Evolutionary conservation across 2,329 filamentous ascomycete genomes (phyloP), one percentile per base, ranked within the genome.

Genomic region (Fusarium pseudocircinatum): DNA sequence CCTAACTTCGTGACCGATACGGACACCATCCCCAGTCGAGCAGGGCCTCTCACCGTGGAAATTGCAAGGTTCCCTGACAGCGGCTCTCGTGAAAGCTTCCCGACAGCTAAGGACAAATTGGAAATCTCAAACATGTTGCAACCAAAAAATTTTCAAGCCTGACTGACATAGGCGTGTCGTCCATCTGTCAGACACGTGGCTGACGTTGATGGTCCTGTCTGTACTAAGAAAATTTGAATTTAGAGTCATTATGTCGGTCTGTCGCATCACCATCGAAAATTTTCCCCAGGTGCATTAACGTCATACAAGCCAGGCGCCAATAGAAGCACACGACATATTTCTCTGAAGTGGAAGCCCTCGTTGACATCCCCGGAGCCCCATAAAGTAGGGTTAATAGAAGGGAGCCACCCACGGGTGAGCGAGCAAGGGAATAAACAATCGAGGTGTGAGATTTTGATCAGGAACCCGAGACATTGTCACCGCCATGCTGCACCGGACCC

Each of bases 401-500:
- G 47, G 39, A 70, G 56, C 65, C 50, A 68, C 36, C 36, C 53
- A 69, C 44, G 47, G 58, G 47, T 56, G 57, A 66, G 50, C 20
- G 59, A 71, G 36, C 70, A 73, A 68, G 32, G 70, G 53, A 54
- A 46, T 71, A 37, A 24, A 24, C 40, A 54, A 61, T 63, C 58
- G 61, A 70, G 65, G 70, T 60, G 54, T 52, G 60, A 50, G 61
- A 63, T 64, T 74, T 62, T 68, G 72, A 66, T 69, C 75, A 75
- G 75, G 74, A 77, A 78, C 75, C 74, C 76, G 75, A 78, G 73
- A 78, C 76, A 78, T 73, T 73, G 74, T 77, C 73, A 78, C 76
- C 75, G 75, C 75, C 64, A 75, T 65, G 65, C 61, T 63, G 52
- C 67, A 61, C 67, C 69, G 68, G 69, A 66, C 72, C 60, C 59